Evolutionary conservation across 2,329 filamentous ascomycete species (phyloP).

Genomic region (Immersiporthe knoxdaviesiana): DNA sequence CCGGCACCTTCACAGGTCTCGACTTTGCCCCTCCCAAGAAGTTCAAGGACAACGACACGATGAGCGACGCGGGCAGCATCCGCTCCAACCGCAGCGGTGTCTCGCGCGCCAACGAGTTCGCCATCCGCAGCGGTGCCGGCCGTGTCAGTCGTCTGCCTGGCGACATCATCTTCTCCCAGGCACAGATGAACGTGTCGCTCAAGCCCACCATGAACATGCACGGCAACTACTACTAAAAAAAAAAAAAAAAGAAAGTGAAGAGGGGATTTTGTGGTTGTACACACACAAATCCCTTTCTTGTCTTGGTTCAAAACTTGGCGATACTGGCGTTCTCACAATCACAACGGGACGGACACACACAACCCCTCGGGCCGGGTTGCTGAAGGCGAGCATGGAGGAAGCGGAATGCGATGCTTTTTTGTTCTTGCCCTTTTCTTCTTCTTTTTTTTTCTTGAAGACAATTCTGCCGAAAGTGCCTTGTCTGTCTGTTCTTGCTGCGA

Average conservation of each 20-base stretch:
- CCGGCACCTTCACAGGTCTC: conserved; percentile 74
- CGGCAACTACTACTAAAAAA: conserved; percentile 16
- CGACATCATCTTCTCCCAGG: conserved; percentile 77
- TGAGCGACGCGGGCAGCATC: conserved; percentile 70
- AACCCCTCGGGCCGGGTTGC: conserved; percentile 19
- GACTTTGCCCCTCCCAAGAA: conserved; percentile 81
- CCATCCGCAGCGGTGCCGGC: conserved; percentile 81
- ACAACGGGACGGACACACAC: neutral
- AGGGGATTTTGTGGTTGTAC: neutral
- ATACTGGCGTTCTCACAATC: conserved; percentile 26
- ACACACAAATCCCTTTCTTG: conserved; percentile 8
- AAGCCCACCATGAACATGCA: conserved; percentile 62
- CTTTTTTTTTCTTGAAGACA: conserved; percentile 12
- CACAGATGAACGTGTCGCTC: conserved; percentile 64
- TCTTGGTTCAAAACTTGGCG: conserved; percentile 25
- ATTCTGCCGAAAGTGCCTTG: conserved; percentile 15
- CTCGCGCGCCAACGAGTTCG: conserved; percentile 68
- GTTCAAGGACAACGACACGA: conserved; percentile 65
- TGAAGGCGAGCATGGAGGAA: conserved; percentile 17
- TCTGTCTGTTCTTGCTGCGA: conserved; percentile 13
- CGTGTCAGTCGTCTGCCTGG: conserved; percentile 83
- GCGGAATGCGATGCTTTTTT: conserved; percentile 18
- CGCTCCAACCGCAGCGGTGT: conserved; percentile 77
- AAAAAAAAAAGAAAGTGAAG: neutral
- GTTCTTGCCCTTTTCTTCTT: conserved; percentile 13